A percentile compares a stretch with the other conserved stretches of the same genome.
phyloP scores from a whole-genome alignment of 345 rosid genomes.

The Populus simonii region DNA sequence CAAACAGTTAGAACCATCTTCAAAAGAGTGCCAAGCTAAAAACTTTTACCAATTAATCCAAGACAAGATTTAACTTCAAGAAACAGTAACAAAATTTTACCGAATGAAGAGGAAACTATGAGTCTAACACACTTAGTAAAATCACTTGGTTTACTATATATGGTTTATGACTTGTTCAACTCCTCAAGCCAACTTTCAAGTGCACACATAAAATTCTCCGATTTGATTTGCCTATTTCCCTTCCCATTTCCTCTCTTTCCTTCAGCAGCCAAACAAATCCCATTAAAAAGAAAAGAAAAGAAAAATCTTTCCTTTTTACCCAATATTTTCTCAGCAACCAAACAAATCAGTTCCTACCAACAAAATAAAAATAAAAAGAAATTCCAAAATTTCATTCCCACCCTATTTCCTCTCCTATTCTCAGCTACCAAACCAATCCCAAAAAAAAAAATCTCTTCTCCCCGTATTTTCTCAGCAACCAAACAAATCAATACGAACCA shows the following conservation, averaged over 20 bases:
- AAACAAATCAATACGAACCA: neutral
- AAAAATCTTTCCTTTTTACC: neutral
- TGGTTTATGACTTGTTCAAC: neutral
- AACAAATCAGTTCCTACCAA: neutral
- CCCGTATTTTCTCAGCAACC: neutral
- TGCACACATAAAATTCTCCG: neutral
- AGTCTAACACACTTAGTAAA: neutral
- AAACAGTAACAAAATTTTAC: neutral
- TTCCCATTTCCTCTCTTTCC: neutral
- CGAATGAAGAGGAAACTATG: neutral
- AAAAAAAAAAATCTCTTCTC: neutral
- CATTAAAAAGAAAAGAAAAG: neutral
- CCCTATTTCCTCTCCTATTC: neutral
- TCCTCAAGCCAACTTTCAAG: neutral
- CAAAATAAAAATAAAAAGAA: neutral
- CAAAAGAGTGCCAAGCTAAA: neutral
- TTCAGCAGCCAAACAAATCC: neutral
- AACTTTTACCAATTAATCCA: neutral
- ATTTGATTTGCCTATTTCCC: neutral
- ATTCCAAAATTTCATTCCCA: neutral
- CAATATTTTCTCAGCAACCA: neutral
- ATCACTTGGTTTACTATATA: neutral
- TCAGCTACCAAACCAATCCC: neutral
- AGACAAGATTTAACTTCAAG: neutral
- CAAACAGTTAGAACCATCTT: slow-evolving; percentile 1